phyloP scores from a whole-genome alignment of 306 rosid species.

The Quercus engelmannii region DNA sequence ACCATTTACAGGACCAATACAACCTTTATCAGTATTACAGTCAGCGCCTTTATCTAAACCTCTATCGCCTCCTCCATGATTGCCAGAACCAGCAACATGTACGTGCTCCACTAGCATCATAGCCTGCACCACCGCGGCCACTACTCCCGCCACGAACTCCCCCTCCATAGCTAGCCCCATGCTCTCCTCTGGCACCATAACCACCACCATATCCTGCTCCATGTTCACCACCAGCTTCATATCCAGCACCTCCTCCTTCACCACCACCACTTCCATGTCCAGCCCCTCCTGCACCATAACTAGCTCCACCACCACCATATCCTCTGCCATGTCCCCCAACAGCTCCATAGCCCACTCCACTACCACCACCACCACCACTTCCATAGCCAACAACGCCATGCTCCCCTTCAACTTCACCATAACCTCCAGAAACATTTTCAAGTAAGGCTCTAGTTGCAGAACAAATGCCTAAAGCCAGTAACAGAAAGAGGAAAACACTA shows the following conservation, averaged over 20 bases:
- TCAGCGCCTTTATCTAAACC: background rate
- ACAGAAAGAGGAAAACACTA: constrained; percentile 22
- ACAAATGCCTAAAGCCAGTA: constrained; percentile 36
- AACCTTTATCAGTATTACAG: too few species aligned
- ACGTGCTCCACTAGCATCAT: constrained; percentile 11
- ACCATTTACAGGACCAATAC: too few species aligned
- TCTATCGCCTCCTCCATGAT: background rate
- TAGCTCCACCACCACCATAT: constrained; percentile 17
- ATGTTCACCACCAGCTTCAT: constrained; percentile 33
- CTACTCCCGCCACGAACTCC: background rate
- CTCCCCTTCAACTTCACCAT: constrained; percentile 6
- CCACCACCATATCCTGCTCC: constrained; percentile 31
- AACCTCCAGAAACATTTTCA: constrained; percentile 7
- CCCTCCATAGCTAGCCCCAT: constrained; percentile 4
- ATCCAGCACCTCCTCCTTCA: constrained; percentile 28
- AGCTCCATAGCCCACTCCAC: constrained; percentile 6
- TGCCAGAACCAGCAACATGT: constrained; percentile 1
- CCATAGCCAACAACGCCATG: background rate
- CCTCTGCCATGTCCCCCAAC: constrained; percentile 9
- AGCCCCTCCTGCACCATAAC: constrained; percentile 29
- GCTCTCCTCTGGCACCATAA: constrained; percentile 28
- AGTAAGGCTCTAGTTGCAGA: constrained; percentile 49
- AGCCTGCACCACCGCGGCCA: background rate
- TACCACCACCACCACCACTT: background rate
- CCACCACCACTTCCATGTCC: constrained; percentile 20